phyloP scores from a whole-genome alignment of 1,284 basidiomycete genomes.

The Heterobasidion parviporum region DNA sequence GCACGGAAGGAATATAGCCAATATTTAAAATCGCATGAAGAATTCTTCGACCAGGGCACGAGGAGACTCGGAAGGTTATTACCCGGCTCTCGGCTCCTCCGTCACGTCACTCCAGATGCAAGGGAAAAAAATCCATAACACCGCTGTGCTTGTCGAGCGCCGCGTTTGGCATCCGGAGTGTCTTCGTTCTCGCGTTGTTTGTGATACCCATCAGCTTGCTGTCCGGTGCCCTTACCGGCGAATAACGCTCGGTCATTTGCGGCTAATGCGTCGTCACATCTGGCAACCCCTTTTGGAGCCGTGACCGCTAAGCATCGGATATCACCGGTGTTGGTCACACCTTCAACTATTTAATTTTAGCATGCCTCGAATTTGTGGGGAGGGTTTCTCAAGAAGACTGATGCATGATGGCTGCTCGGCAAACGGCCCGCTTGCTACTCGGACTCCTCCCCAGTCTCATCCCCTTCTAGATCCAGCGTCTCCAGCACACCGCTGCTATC shows the following conservation, averaged over 20 bases:
- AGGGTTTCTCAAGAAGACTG: not conserved
- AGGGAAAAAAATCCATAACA: too few relatives aligned
- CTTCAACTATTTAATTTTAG: not conserved
- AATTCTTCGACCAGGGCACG: constrained; percentile 51
- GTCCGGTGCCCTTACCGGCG: not conserved
- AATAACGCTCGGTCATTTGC: not conserved
- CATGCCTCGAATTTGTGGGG: too few relatives aligned
- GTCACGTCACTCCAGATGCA: not conserved
- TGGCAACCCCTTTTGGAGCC: not conserved
- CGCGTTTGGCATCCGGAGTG: too few relatives aligned
- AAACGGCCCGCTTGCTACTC: constrained; percentile 25
- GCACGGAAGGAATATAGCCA: constrained; percentile 12
- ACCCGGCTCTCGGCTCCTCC: not conserved
- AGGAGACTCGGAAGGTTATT: constrained; percentile 29
- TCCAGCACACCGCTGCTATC: constrained; percentile 58
- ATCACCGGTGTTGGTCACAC: not conserved
- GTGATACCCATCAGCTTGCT: too few relatives aligned
- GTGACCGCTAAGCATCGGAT: not conserved
- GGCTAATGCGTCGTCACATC: not conserved
- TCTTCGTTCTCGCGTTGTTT: too few relatives aligned
- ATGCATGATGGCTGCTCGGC: not conserved
- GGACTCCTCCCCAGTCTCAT: constrained; percentile 45
- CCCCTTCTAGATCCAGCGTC: constrained; percentile 69
- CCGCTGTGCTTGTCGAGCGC: too few relatives aligned
- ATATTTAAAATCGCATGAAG: constrained; percentile 35